These are phyloP conservation scores for Aspergillus fumigatiaffinis DNA, from an alignment of 2,329 filamentous ascomycete genomes.

Conservation along the genomic window DNA sequence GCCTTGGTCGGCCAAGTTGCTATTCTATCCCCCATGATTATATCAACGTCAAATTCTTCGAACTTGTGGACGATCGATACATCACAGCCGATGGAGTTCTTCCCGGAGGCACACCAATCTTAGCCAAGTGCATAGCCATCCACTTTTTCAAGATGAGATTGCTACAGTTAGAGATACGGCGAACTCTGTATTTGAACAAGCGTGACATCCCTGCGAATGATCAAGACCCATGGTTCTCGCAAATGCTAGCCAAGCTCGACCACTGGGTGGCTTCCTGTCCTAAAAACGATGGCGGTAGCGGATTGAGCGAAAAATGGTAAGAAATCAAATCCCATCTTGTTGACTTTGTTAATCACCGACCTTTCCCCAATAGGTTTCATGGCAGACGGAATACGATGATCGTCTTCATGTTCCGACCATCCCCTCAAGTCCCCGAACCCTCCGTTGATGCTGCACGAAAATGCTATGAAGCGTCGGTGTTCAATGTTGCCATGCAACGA, in stretches of 20 bases:
- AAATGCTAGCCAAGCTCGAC: slow-evolving; percentile 74
- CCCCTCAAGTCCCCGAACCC: slow-evolving; percentile 84
- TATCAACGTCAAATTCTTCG: slow-evolving; percentile 81
- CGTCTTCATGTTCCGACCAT: slow-evolving; percentile 82
- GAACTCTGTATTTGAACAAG: slow-evolving; percentile 82
- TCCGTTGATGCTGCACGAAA: slow-evolving; percentile 71
- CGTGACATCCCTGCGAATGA: slow-evolving; percentile 71
- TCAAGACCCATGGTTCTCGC: slow-evolving; percentile 77
- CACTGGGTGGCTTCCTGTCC: slow-evolving; percentile 77
- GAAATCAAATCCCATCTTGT: slow-evolving; percentile 25
- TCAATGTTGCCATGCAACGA: slow-evolving; percentile 75
- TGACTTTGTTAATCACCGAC: slow-evolving; percentile 1
- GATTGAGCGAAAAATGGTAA: slow-evolving; percentile 78
- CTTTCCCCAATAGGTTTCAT: slow-evolving; percentile 48
- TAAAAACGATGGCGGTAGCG: slow-evolving; percentile 62
- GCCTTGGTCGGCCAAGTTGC: slow-evolving; percentile 79
- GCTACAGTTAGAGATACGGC: slow-evolving; percentile 80
- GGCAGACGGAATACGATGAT: slow-evolving; percentile 81
- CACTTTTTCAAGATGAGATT: slow-evolving; percentile 92
- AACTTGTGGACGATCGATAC: slow-evolving; percentile 73
- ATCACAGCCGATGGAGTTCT: slow-evolving; percentile 75
- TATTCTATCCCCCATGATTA: slow-evolving; percentile 79
- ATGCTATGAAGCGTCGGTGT: slow-evolving; percentile 78
- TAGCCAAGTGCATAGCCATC: slow-evolving; percentile 83
- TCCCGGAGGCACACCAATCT: slow-evolving; percentile 63